Evolutionary conservation across 768 basidiomycete genomes (phyloP).

Genomic region (Auricularia sp.): DNA sequence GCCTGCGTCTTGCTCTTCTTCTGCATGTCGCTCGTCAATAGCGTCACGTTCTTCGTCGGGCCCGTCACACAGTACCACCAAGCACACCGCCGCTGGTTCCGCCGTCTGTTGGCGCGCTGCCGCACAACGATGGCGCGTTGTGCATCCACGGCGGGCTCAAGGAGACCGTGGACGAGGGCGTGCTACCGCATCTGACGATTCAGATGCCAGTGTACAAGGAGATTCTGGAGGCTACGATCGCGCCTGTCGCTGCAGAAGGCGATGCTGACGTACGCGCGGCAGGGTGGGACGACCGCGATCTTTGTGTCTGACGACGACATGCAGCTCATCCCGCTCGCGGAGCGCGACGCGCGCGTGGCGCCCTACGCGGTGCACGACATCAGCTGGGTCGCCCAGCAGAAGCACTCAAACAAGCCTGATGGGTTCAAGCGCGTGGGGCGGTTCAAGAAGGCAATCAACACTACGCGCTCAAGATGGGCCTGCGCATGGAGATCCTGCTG

Average conservation of each 20-base stretch:
- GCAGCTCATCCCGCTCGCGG: constrained; percentile 51
- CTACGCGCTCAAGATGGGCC: constrained; percentile 59
- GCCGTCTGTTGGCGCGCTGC: constrained; percentile 39
- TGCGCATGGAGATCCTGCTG: constrained; percentile 44
- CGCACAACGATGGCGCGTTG: not conserved
- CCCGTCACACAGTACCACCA: constrained; percentile 80
- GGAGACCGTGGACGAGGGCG: constrained; percentile 30
- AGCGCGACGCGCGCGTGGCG: constrained; percentile 52
- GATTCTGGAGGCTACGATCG: constrained; percentile 65
- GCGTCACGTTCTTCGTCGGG: constrained; percentile 40
- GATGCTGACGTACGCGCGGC: too few relatives aligned
- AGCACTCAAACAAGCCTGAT: constrained; percentile 34
- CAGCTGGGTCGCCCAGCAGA: constrained; percentile 74
- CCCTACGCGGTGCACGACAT: constrained; percentile 72
- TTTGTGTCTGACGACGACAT: constrained; percentile 79
- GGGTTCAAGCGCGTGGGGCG: constrained; percentile 76
- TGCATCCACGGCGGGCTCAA: not conserved
- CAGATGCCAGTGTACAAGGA: constrained; percentile 88
- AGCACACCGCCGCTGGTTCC: constrained; percentile 49
- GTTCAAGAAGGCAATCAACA: constrained; percentile 92
- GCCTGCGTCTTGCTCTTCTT: constrained; percentile 42
- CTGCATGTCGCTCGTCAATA: constrained; percentile 29
- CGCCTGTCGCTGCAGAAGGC: constrained; percentile 66
- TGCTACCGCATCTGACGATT: constrained; percentile 65
- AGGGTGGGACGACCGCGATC: constrained; percentile 69